Evolutionary conservation across 1,284 basidiomycete genomes (phyloP).

Genomic region (Ganoderma meredithae): DNA sequence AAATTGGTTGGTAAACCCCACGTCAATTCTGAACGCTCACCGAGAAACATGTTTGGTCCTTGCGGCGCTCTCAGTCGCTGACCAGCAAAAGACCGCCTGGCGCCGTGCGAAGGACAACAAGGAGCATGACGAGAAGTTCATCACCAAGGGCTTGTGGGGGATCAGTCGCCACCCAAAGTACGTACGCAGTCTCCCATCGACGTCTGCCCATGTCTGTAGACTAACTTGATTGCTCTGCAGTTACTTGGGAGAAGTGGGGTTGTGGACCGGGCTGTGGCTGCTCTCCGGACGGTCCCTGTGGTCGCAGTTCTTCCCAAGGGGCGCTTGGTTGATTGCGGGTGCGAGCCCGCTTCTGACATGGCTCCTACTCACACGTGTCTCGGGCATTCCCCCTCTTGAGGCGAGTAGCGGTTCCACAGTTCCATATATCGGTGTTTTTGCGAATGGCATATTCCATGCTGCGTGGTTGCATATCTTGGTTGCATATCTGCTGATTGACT

Average conservation of each 20-base stretch:
- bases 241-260: slow-evolving; percentile 80
- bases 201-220: slow-evolving; percentile 14
- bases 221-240: slow-evolving; percentile 44
- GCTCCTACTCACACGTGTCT: slow-evolving; percentile 56
- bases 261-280: slow-evolving; percentile 78
- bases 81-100: slow-evolving; percentile 78
- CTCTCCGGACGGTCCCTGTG: slow-evolving; percentile 60
- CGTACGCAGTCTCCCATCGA: slow-evolving; percentile 31
- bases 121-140: slow-evolving; percentile 79
- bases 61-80: slow-evolving; percentile 53
- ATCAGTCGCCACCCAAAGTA: slow-evolving; percentile 82
- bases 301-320: slow-evolving; percentile 53
- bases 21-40: background rate
- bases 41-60: background rate
- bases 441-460: background rate
- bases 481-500: slow-evolving; percentile 16
- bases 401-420: slow-evolving; percentile 35
- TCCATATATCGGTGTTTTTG: background rate
- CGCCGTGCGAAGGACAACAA: slow-evolving; percentile 67
- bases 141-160: slow-evolving; percentile 75
- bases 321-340: slow-evolving; percentile 56
- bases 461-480: slow-evolving; percentile 9
- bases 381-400: slow-evolving; percentile 78
- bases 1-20: slow-evolving; percentile 47
- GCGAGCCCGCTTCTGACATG: slow-evolving; percentile 75